These are phyloP conservation scores for Agroathelia rolfsii DNA, from an alignment of 1,284 basidiomycete genomes.

Conservation along the genomic window DNA sequence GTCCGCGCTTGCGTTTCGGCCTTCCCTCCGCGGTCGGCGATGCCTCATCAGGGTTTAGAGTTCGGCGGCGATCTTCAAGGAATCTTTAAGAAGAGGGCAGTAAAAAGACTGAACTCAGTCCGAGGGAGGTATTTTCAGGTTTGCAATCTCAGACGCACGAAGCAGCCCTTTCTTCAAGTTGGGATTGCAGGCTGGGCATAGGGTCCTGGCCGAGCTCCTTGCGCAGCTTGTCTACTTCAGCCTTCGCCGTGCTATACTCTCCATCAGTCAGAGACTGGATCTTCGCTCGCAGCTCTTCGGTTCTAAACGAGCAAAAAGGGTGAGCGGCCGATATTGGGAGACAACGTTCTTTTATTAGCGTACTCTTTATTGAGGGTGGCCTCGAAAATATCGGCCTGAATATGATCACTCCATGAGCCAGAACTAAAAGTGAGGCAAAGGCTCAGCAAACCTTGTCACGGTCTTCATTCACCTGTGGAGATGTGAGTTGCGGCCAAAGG, in stretches of 20 bases:
- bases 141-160: conserved; percentile 48
- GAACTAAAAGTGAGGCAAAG: not conserved
- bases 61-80: too few species aligned
- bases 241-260: conserved; percentile 63
- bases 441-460: conserved; percentile 49
- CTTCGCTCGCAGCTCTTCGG: conserved; percentile 49
- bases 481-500: conserved; percentile 9
- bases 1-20: too few species aligned
- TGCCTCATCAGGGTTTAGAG: too few species aligned
- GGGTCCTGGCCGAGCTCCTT: conserved; percentile 65
- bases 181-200: conserved; percentile 56
- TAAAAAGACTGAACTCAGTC: too few species aligned
- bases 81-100: too few species aligned
- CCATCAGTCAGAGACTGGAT: conserved; percentile 59
- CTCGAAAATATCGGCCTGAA: conserved; percentile 44
- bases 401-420: conserved; percentile 1
- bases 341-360: conserved; percentile 12
- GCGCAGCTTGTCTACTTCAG: conserved; percentile 63
- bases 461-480: conserved; percentile 60
- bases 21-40: too few species aligned
- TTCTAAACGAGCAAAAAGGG: conserved; percentile 29
- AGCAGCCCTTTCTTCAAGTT: conserved; percentile 62
- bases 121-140: conserved; percentile 3
- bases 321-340: not conserved
- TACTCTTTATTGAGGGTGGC: conserved; percentile 54